Evolutionary conservation across 1,139 yeast species (phyloP), one percentile per base, ranked within the genome.

Genomic region (Pichia norvegensis): DNA sequence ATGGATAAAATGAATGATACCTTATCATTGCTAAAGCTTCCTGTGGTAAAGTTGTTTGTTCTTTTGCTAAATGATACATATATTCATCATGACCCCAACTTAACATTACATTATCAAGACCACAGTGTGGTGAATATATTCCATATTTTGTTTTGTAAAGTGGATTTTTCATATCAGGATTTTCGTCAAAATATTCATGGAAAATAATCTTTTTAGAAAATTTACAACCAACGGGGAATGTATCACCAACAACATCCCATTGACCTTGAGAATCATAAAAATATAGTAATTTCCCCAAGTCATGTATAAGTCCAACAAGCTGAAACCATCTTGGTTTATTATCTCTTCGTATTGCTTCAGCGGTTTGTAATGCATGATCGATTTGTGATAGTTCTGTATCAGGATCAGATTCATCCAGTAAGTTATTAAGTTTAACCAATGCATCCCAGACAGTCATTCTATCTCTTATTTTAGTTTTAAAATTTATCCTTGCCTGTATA

Each of bases 221-320:
- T 51, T 72, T 72, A 61, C 87, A 81, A 2, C 88, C 88, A 27
- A 81, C 85, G 0, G 87, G 85, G 57, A 81, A 81, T 0, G 88
- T 81, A 57, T 81, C 88, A 6, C 88, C 88, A 20, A 81, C 88
- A n/a, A 81, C 88, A 56, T 81, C 87, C 88, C 88, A 81, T 59
- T 81, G 87, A 9, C 87, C 87, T 55, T 75, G 70, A 23, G 86
- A 80, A 55, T 79, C 87, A 55, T 75, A 81, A 54, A 81, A 81
- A 58, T 81, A 81, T 23, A 81, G 66, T 20, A 81, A 67, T 57
- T 81, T 81, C 1, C 88, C 88, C 51, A 81, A 65, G 59, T 81
- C 88, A 57, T 81, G 88, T 37, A 81, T 79, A 38, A 81, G 64
- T 1, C 88, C 88, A 7, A 82, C 86, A 20, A 81, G 64, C 60